Evolutionary conservation across 495 filamentous ascomycete genomes (phyloP), one percentile per base, ranked within the genome.

Genomic region (Copromyces sp.): DNA sequence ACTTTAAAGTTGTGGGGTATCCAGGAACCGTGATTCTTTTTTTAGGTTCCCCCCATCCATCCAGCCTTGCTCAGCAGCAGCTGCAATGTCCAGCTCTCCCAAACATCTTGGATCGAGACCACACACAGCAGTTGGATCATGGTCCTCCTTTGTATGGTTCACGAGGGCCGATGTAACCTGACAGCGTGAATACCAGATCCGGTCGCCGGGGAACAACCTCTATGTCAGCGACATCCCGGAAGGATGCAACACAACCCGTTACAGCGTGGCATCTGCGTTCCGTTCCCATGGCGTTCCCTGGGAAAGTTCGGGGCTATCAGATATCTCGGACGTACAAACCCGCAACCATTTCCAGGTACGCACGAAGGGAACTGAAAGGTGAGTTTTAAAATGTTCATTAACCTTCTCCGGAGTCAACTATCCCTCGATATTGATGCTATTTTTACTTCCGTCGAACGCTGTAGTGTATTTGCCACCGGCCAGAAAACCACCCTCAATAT

Each of bases 1-100:
- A 69, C 42, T 70, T 29, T 69, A 40, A 75, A 53, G 44, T 68
- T 75, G 45, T 71, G 71, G 70, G 42, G 39, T 68, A 65, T 45
- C 71, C 69, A 29, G 69, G 32, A 71, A 77, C 69, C 65, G 70
- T 71, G 44, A 73, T 80, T 80, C 82, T 84, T 84, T 83, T 84
- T 79, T 81, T 84, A 84, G 81, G 79, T 81, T 75, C 68, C 39
- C 71, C 47, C 70, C 73, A 73, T 78, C 72, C 73, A 73, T 74
- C 69, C 73, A 59, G 72, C 39, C 40, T 74, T 73, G 69, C 40
- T 68, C 71, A 61, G n/a, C 32, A 37, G 20, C n/a, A 53, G 24
- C 35, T 38, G 69, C 69, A 69, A 71, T 68, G 61, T 39, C 69
- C 35, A 70, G 68, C 35, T 38, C 29, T 44, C 16, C 24, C 16